Conservation (phyloP, 192 early-diverging fungal genomes). For the Coemansia sp. region DNA sequence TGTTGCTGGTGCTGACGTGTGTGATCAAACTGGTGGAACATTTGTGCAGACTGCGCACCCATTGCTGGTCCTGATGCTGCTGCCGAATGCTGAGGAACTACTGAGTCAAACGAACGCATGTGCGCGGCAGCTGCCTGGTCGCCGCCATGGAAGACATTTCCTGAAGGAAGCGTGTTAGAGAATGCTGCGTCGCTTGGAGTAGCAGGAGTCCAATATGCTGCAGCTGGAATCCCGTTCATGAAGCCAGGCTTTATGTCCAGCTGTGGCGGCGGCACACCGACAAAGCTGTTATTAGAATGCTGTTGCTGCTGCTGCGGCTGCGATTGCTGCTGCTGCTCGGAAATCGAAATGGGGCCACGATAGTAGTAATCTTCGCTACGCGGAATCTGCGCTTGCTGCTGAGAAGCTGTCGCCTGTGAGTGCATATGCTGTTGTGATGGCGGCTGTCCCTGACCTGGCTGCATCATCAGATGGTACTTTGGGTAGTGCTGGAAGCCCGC, state of each 20-base stretch:
- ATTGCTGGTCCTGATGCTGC: constrained; percentile 26
- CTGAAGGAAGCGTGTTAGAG: constrained; percentile 42
- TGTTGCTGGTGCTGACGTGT: constrained; percentile 32
- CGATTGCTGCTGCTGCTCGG: constrained; percentile 15
- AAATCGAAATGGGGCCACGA: constrained; percentile 14
- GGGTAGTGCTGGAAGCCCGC: constrained; percentile 34
- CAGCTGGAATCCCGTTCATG: constrained; percentile 18
- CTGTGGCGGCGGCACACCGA: constrained; percentile 34
- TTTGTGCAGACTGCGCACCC: constrained; percentile 28
- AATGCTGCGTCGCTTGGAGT: constrained; percentile 51
- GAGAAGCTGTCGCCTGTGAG: constrained; percentile 12
- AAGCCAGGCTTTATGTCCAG: constrained; percentile 50
- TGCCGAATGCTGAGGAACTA: constrained; percentile 28
- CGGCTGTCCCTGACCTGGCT: constrained; percentile 34
- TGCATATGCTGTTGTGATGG: constrained; percentile 16
- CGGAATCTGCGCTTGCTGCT: constrained; percentile 33
- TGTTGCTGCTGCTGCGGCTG: constrained; percentile 24
- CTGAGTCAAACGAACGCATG: constrained; percentile 47
- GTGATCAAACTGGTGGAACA: constrained; percentile 48
- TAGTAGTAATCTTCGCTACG: constrained; percentile 43
- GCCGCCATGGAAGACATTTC: constrained; percentile 42
- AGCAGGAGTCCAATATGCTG: constrained; percentile 49
- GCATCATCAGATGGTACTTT: constrained; percentile 55
- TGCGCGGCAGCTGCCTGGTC: constrained; percentile 34
- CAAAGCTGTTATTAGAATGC: constrained; percentile 39